Evolutionary conservation across 129 eudicot genomes (phyloP), one percentile per base, ranked within the genome.

Genomic region (Logfia minima): DNA sequence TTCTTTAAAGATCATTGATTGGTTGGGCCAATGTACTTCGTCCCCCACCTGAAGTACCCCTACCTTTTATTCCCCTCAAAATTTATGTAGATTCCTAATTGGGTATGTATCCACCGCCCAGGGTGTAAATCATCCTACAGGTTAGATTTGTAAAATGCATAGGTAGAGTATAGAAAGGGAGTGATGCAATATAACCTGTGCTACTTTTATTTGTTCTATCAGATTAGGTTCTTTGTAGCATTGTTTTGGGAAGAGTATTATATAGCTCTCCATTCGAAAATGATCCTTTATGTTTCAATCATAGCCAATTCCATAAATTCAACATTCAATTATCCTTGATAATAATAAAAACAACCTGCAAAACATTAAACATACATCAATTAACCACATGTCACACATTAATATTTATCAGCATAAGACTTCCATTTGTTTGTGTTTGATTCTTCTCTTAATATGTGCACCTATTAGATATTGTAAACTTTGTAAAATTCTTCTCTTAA

Each of bases 101-200:
- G 58, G 53, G 72, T 70, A 71, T 72, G 66, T 70, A 82, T 14
- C 65, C 76, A 63, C 71, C 19, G 22, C 62, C 62, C 62, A 8
- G 26, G 26, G 79, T 84, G 75, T 72, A 74, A 79, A 67, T 71
- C 61, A 72, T 83, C 41, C 16, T 23, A 72, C 70, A 80, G 80
- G 45, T 74, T 83, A 83, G 80, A 59, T 60, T 34, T 77, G 86
- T 81, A 83, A 71, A 80, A 77, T 83, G 43, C 32, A 74, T 83
- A 83, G 90, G 83, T 69, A 23, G 71, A 61, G 75, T 67, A 68
- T 87, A 78, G 84, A 68, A 52, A 78, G 85, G 80, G 68, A 73
- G 75, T 67, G 71, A 68, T 77, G 80, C 48, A 75, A 26, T 68
- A 64, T 66, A 19, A 80, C 75, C 51, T 67, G 6, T 34, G 55